Percentiles rank a stretch among this genome's conserved stretches.
Evolutionary conservation across 352 stramenopile species (phyloP).

Genomic region (Pythium sp.): DNA sequence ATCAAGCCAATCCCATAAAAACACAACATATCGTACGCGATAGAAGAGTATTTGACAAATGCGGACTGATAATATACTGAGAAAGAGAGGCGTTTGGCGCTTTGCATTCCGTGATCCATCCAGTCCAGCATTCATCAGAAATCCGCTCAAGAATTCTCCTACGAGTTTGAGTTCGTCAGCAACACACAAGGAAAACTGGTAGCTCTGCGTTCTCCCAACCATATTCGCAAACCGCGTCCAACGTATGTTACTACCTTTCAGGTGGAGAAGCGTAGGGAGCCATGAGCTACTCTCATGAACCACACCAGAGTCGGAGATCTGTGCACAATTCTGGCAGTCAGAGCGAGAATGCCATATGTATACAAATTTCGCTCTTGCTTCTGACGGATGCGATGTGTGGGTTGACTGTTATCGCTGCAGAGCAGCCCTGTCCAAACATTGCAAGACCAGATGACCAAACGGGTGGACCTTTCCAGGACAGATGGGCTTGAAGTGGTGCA

Average conservation of each 20-base stretch:
- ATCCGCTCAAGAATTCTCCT: not conserved
- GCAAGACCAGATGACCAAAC: not conserved
- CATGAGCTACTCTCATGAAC: not conserved
- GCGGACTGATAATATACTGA: slow-evolving; percentile 5
- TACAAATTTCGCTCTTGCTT: not conserved
- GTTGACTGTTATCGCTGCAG: not conserved
- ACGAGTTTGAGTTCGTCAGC: not conserved
- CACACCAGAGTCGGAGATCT: not conserved
- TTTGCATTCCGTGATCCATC: not conserved
- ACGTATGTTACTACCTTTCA: not conserved
- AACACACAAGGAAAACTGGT: not conserved
- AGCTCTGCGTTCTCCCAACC: not conserved
- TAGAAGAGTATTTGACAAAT: slow-evolving; percentile 1
- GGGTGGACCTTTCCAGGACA: not conserved
- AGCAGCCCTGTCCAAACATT: not conserved
- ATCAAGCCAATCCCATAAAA: slow-evolving; percentile 92
- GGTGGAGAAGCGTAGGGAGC: not conserved
- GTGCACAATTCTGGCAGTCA: not conserved
- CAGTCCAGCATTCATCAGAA: not conserved
- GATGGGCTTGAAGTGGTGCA: slow-evolving; percentile 1
- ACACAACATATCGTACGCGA: not conserved
- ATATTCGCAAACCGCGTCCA: not conserved
- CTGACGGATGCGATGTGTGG: not conserved
- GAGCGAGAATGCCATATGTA: not conserved
- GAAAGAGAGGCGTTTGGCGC: not conserved